Base-by-base conservation (phyloP, 345 rosid species). In the Citrus mangshanensis region DNA sequence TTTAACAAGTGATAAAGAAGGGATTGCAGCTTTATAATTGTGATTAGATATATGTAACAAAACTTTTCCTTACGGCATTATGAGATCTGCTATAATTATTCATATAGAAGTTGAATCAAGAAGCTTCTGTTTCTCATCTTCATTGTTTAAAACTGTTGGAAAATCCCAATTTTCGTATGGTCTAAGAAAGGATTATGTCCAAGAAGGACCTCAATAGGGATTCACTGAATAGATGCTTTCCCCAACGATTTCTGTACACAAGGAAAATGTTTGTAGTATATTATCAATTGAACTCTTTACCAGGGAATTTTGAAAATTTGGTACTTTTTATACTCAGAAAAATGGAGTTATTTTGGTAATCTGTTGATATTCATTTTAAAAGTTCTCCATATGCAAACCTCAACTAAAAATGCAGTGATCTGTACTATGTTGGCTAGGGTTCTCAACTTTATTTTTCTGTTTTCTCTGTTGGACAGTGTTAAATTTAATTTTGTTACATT, bases 401-500 rank as follows among this genome's bases (percentile, higher is more conserved):
- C 59, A 72, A 72, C 51, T 66, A 38, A 21, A 16, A 46, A 22
- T 68, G 21, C 32, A 51, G 28, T 51, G 32, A 55, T 37, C 32
- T 63, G 30, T 71, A 19, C 9, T 40, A 46, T 14, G 16, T 46
- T 56, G 21, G 58, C 38, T 22, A 63, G 49, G 12, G 46, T 70
- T 62, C 38, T 62, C 28, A 37, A 68, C 16, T 21, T 64, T 34
- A 61, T 3, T 70, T 18, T 32, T 38, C 63, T 54, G 62, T n/a
- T 3, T 32, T 76, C 64, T 38, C 40, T 19, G 28, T 25, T 74
- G 1, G 72, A 13, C 49, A 49, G 4, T 51, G 35, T 38, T 70
- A 66, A 46, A 13, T 46, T 42, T 46, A 60, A 56, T 54, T 27
- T 70, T 58, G 69, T 24, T 78, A 76, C 63, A 51, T 78, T 67